These are phyloP conservation scores for Rosa chinensis DNA, from an alignment of 306 rosid species.

Conservation along the genomic window DNA sequence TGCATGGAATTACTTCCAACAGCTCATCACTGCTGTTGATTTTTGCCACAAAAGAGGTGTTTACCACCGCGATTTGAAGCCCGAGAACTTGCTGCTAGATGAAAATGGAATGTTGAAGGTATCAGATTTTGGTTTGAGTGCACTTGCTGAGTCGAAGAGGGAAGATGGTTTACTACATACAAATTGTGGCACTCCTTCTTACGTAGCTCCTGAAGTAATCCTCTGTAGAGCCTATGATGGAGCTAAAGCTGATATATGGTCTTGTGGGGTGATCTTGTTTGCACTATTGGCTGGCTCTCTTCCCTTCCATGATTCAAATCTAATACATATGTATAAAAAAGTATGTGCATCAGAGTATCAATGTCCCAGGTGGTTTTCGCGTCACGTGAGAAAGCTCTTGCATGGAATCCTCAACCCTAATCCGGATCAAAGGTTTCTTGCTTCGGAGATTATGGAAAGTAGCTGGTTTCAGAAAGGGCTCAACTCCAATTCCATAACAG, in stretches of 20 bases:
- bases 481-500: slow-evolving; percentile 16
- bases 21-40: slow-evolving; percentile 50
- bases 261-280: slow-evolving; percentile 57
- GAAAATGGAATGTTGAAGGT: slow-evolving; percentile 50
- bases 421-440: slow-evolving; percentile 44
- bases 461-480: slow-evolving; percentile 50
- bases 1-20: slow-evolving; percentile 47
- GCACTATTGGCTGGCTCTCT: slow-evolving; percentile 50
- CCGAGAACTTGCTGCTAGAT: slow-evolving; percentile 54
- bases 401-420: slow-evolving; percentile 47
- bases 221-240: slow-evolving; percentile 56
- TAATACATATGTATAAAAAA: slow-evolving; percentile 46
- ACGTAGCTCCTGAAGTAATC: slow-evolving; percentile 59
- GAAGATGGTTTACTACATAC: slow-evolving; percentile 48
- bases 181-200: slow-evolving; percentile 55
- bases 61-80: slow-evolving; percentile 58
- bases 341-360: slow-evolving; percentile 38
- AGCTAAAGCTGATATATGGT: slow-evolving; percentile 60
- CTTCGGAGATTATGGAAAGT: slow-evolving; percentile 31
- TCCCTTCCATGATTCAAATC: slow-evolving; percentile 44
- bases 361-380: slow-evolving; percentile 51
- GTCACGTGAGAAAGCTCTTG: slow-evolving; percentile 31
- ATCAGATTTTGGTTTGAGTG: slow-evolving; percentile 59
- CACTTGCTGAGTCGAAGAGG: slow-evolving; percentile 39
- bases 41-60: slow-evolving; percentile 66